phyloP scores from a whole-genome alignment of 148 eudicot species.

The Gaultheria prostrata region DNA sequence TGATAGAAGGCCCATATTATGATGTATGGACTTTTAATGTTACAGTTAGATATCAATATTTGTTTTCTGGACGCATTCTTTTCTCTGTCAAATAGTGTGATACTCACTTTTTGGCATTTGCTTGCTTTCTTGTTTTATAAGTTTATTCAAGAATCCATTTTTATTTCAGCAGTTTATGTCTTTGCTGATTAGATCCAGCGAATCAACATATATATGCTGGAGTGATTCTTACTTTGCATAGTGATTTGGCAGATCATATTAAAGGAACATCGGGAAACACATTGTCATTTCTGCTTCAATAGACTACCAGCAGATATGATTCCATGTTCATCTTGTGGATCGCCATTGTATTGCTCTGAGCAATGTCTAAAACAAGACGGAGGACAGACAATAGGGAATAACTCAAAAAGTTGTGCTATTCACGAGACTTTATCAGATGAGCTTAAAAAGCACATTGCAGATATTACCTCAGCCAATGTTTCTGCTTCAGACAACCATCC shows the following conservation, averaged over 20 bases:
- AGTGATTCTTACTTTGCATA: conserved; percentile 21
- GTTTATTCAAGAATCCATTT: neutral
- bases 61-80: neutral
- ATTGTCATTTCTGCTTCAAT: conserved; percentile 90
- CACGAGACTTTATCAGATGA: conserved; percentile 44
- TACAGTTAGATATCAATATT: neutral
- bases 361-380: conserved; percentile 68
- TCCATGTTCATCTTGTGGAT: conserved; percentile 77
- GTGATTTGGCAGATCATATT: conserved; percentile 61
- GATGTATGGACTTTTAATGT: neutral
- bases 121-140: conserved; percentile 1
- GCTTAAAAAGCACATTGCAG: conserved; percentile 44
- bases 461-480: conserved; percentile 34
- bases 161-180: neutral
- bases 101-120: neutral
- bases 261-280: conserved; percentile 79
- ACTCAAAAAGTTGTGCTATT: conserved; percentile 18
- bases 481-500: conserved; percentile 29
- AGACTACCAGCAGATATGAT: conserved; percentile 71
- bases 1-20: neutral
- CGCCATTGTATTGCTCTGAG: conserved; percentile 74
- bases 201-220: conserved; percentile 1
- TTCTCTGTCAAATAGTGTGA: neutral
- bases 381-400: conserved; percentile 34
- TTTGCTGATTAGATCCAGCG: neutral